Evolutionary conservation across 1,284 basidiomycete species (phyloP).

Genomic region (Inonotus obliquus): DNA sequence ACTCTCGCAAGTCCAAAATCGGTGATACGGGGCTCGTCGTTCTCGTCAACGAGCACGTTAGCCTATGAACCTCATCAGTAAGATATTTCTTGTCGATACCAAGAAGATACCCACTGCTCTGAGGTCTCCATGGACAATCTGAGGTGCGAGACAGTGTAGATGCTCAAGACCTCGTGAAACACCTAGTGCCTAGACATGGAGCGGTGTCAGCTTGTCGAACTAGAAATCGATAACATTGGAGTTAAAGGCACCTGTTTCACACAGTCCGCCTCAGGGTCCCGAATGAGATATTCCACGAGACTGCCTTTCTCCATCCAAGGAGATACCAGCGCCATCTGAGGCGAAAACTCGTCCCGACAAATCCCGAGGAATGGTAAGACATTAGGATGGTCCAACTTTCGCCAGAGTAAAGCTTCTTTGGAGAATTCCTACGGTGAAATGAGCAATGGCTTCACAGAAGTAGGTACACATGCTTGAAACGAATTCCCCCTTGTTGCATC

Average conservation of each 20-base stretch:
- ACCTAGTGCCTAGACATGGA: not conserved
- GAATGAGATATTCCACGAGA: not conserved
- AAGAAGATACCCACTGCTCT: conserved; percentile 1
- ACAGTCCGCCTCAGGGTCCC: not conserved
- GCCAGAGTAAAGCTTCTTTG: conserved; percentile 14
- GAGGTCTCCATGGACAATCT: conserved; percentile 12
- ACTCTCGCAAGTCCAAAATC: conserved; percentile 13
- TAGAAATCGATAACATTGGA: too few species aligned
- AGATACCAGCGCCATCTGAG: conserved; percentile 2
- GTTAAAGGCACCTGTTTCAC: not conserved
- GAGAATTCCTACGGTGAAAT: conserved; percentile 15
- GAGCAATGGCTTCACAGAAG: too few species aligned
- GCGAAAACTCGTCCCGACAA: not conserved
- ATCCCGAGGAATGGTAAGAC: conserved; percentile 10
- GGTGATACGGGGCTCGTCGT: not conserved
- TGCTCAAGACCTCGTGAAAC: conserved; percentile 5
- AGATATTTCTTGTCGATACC: not conserved
- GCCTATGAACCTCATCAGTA: not conserved
- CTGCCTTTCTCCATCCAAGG: conserved; percentile 10
- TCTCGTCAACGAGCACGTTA: conserved; percentile 7
- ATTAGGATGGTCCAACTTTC: conserved; percentile 5
- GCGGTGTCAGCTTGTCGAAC: too few species aligned
- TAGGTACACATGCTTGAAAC: too few species aligned
- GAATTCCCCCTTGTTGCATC: too few species aligned
- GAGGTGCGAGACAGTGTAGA: not conserved